Conservation (phyloP, 192 early-diverging fungal genomes). For the Coemansia sp. region DNA sequence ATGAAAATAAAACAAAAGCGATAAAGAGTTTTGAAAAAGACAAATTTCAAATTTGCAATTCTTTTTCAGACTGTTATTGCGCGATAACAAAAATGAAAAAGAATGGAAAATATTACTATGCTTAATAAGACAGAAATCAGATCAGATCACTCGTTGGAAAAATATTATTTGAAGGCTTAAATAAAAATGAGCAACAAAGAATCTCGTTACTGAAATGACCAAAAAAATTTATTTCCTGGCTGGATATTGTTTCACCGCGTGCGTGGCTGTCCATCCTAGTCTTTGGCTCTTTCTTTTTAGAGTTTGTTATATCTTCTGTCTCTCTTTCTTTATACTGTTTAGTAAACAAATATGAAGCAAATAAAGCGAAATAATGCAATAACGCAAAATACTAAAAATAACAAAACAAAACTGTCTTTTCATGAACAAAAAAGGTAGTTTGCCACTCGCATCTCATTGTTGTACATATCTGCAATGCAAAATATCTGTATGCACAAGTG, state of each 20-base stretch:
- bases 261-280: not conserved
- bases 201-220: too few relatives aligned
- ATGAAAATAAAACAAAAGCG: not conserved
- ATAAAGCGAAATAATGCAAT: not conserved
- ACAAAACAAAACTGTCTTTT: not conserved
- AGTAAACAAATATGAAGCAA: conserved; percentile 1
- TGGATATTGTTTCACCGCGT: not conserved
- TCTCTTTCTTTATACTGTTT: not conserved
- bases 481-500: not conserved
- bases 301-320: not conserved
- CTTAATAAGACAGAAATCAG: not conserved
- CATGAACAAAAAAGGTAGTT: not conserved
- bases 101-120: not conserved
- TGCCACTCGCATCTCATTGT: not conserved
- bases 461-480: not conserved
- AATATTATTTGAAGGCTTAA: too few relatives aligned
- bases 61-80: not conserved
- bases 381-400: too few relatives aligned
- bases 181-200: too few relatives aligned
- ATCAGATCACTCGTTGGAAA: not conserved
- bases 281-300: not conserved
- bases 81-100: not conserved
- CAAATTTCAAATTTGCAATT: conserved; percentile 1
- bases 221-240: too few relatives aligned
- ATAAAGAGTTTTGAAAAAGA: not conserved